phyloP scores from a whole-genome alignment of 768 basidiomycete genomes.

The Termitomyces sp. region DNA sequence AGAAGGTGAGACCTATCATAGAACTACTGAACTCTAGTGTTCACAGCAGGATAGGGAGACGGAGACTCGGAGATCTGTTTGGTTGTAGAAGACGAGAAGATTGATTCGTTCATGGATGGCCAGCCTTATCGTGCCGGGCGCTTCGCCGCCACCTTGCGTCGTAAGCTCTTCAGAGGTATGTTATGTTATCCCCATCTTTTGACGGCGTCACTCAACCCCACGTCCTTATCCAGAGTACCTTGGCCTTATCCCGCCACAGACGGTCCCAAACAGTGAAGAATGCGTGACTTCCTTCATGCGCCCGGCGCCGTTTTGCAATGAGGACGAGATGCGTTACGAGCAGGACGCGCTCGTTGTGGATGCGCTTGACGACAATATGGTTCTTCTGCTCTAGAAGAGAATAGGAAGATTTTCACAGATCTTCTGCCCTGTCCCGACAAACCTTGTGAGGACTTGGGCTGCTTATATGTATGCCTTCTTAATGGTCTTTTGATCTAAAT shows the following conservation, averaged over 20 bases:
- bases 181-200: not conserved
- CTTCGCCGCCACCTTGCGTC: constrained; percentile 80
- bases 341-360: constrained; percentile 74
- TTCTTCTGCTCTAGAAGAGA: constrained; percentile 58
- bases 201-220: not conserved
- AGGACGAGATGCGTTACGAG: constrained; percentile 51
- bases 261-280: constrained; percentile 27
- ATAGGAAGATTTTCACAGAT: constrained; percentile 82
- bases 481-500: too few species aligned
- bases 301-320: constrained; percentile 67
- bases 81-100: constrained; percentile 86
- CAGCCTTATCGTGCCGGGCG: constrained; percentile 62
- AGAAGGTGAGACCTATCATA: constrained; percentile 40
- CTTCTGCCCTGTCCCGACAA: constrained; percentile 80
- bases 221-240: constrained; percentile 59
- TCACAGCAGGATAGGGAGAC: constrained; percentile 51
- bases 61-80: constrained; percentile 94
- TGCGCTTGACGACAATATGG: constrained; percentile 59
- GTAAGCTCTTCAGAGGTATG: constrained; percentile 76
- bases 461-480: constrained; percentile 63
- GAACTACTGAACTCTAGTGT: not conserved
- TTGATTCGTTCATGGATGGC: constrained; percentile 77
- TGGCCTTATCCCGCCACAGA: constrained; percentile 78
- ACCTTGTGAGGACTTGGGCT: constrained; percentile 73
- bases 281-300: constrained; percentile 63